Evolutionary conservation across 179 eudicot species (phyloP).

Genomic region (Monotropa hypopitys): DNA sequence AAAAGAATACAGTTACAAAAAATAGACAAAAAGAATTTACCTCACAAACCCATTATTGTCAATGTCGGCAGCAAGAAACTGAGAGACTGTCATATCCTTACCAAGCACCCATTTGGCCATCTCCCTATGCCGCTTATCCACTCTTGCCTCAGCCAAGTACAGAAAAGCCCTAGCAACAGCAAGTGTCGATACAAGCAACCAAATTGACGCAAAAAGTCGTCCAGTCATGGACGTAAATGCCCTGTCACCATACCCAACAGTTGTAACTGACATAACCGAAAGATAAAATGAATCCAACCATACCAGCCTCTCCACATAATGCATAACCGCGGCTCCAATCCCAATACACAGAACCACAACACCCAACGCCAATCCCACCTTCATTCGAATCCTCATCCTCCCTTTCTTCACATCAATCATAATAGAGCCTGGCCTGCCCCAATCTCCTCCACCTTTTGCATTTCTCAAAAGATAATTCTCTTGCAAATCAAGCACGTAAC

Average conservation of each 20-base stretch:
- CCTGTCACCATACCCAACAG: constrained; percentile 92
- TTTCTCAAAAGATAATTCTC: constrained; percentile 63
- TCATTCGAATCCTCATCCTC: constrained; percentile 95
- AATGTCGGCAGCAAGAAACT: constrained; percentile 95
- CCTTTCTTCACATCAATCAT: constrained; percentile 82
- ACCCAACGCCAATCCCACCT: constrained; percentile 81
- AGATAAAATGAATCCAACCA: constrained; percentile 88
- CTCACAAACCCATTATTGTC: constrained; percentile 91
- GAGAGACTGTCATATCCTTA: constrained; percentile 76
- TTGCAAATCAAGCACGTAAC: constrained; percentile 84
- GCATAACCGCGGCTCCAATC: constrained; percentile 70
- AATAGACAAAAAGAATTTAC: constrained; percentile 18
- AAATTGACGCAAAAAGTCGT: constrained; percentile 73
- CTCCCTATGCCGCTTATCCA: constrained; percentile 75
- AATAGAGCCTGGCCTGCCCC: constrained; percentile 31
- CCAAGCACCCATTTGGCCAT: constrained; percentile 92
- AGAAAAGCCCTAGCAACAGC: constrained; percentile 98
- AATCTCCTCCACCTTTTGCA: constrained; percentile 37
- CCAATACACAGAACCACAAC: constrained; percentile 92
- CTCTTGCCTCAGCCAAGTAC: constrained; percentile 91
- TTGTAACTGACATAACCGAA: constrained; percentile 94
- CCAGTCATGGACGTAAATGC: constrained; percentile 71
- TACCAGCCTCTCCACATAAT: constrained; percentile 60
- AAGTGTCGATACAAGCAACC: constrained; percentile 95
- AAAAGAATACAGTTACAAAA: not conserved